Base-by-base conservation (phyloP, 169 alveolate genomes). In the Eimeria tenella region DNA sequence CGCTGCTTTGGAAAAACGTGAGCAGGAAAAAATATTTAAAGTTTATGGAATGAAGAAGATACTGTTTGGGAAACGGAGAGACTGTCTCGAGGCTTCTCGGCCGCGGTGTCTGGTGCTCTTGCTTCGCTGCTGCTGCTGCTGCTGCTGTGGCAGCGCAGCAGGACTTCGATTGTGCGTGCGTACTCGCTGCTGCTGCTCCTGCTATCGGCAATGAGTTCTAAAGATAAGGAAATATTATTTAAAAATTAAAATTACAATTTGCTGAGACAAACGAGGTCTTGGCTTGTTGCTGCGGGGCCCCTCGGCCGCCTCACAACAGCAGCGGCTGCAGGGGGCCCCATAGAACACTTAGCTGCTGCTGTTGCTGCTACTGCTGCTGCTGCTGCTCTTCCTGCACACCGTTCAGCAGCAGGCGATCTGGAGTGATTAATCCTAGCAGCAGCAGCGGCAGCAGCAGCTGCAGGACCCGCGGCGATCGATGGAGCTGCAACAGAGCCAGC, bases 321-420 rank as follows among this genome's bases (percentile, higher is more conserved):
- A 63, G 21, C 15, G 8, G 21, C 73, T 63, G 73, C 73, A 11
- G 73, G 21, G 42, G 42, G 58, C 55, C 11, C 53, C 58, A 4
- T n/a, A 6, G 53, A 10, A 19, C 10, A 77, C 63, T 5, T 0
- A 42, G 60, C 60, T 50, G 25, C 63, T 77, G 86, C 86, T 77
- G 86, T 31, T 77, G 63, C 65, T n/a, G 87, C 87, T 9, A 50
- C 87, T 42, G 60, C 42, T 77, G 87, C 75, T 77, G 31, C 25
- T 82, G 62, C 71, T 53, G 74, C 75, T 21, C 55, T n/a, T 17
- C 55, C 83, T 42, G 55, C 83, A 21, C 50, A 25, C n/a, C 3
- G 25, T 9, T 4, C 83, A 25, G 83, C 83, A 1, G 55, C 8
- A 31, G 55, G 21, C 21, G 17, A 21, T 8, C 50, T 10, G 1